A percentile compares a stretch with the other conserved stretches of the same genome.
These are phyloP conservation scores for Xylaria telfairii DNA, from an alignment of 495 filamentous ascomycete species.

Conservation along the genomic window DNA sequence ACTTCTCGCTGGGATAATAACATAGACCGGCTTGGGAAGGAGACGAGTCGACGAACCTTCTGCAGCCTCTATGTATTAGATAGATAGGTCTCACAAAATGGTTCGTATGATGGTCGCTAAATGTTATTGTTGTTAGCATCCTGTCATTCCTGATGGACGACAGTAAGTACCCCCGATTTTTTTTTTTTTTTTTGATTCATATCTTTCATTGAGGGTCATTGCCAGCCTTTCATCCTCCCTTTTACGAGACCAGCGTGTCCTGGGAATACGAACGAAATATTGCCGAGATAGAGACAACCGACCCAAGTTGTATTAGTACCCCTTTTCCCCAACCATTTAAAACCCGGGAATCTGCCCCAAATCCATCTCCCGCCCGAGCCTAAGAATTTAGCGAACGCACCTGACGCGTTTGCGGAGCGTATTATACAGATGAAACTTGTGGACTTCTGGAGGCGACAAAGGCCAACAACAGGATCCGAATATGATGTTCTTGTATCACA, in stretches of 20 bases:
- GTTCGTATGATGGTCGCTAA: background rate
- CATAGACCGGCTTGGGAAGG: slow-evolving; percentile 30
- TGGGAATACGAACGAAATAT: background rate
- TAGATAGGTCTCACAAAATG: slow-evolving; percentile 22
- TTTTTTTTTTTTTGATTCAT: background rate
- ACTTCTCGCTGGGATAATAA: background rate
- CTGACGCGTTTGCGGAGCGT: slow-evolving; percentile 36
- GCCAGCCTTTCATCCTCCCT: background rate
- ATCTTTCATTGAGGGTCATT: background rate
- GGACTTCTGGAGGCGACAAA: slow-evolving; percentile 32
- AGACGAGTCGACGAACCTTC: slow-evolving; percentile 33
- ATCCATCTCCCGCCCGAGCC: background rate
- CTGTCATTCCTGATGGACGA: slow-evolving; percentile 10
- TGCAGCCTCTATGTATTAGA: slow-evolving; percentile 43
- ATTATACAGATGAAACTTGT: slow-evolving; percentile 34
- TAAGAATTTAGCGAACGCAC: background rate
- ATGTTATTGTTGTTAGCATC: background rate
- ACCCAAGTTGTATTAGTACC: background rate
- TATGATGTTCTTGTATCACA: slow-evolving; percentile 32
- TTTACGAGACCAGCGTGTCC: too few relatives aligned
- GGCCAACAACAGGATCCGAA: background rate
- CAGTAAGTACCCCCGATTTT: slow-evolving; percentile 1
- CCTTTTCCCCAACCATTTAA: slow-evolving; percentile 1
- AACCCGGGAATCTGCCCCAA: background rate
- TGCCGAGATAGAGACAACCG: background rate